Evolutionary conservation across 192 early-diverging fungal species (phyloP).

Genomic region (Anaeromyces robustus): DNA sequence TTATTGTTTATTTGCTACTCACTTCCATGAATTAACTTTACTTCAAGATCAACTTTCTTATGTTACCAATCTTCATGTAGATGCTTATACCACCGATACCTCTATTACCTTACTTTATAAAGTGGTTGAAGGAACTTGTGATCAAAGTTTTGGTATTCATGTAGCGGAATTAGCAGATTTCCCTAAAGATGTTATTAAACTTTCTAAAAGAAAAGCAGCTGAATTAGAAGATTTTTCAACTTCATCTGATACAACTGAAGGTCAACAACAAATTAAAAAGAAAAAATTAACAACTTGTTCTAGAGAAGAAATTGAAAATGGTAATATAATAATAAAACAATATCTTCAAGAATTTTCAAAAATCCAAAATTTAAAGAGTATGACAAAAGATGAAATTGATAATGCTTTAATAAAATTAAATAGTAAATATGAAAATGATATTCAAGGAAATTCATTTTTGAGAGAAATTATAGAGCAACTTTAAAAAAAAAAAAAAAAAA

Average conservation of each 20-base stretch:
- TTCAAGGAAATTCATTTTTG: constrained; percentile 47
- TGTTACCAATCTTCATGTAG: constrained; percentile 82
- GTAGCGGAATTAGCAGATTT: constrained; percentile 90
- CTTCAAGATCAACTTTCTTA: constrained; percentile 48
- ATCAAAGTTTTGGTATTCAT: constrained; percentile 97
- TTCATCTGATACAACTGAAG: constrained; percentile 1
- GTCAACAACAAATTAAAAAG: neutral
- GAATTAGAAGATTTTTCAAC: constrained; percentile 69
- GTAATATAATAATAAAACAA: constrained; percentile 14
- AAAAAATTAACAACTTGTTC: constrained; percentile 9
- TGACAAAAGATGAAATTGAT: constrained; percentile 19
- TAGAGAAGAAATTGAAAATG: constrained; percentile 24
- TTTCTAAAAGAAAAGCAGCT: constrained; percentile 73
- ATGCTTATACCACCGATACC: constrained; percentile 34
- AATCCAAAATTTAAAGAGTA: constrained; percentile 13
- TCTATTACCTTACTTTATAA: constrained; percentile 84
- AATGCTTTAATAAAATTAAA: constrained; percentile 22
- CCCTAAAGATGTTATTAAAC: constrained; percentile 58
- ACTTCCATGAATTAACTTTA: constrained; percentile 93
- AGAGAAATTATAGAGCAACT: constrained; percentile 30
- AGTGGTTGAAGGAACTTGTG: constrained; percentile 64
- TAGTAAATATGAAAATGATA: constrained; percentile 32
- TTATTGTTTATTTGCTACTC: constrained; percentile 85
- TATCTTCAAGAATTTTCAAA: constrained; percentile 34
- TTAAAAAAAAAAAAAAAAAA: constrained; percentile 2